phyloP scores from a whole-genome alignment of 768 basidiomycete species.

The Chalciporus sphaerocephalus region DNA sequence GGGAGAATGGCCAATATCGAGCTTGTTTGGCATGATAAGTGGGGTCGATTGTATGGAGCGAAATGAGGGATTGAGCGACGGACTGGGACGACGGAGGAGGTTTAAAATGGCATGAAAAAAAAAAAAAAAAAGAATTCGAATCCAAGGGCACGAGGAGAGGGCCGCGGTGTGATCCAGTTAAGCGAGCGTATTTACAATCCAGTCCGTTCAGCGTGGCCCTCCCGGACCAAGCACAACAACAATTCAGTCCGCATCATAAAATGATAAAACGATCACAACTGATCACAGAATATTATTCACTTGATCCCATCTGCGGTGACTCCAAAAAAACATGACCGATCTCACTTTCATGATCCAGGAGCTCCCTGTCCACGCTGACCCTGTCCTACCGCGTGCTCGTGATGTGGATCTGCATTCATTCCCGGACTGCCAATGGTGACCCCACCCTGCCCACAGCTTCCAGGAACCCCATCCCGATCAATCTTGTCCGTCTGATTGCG shows the following conservation, averaged over 20 bases:
- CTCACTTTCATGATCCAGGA: neutral
- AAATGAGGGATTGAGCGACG: slow-evolving; percentile 8
- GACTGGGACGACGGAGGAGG: slow-evolving; percentile 25
- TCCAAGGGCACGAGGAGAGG: slow-evolving; percentile 63
- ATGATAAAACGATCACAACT: no score
- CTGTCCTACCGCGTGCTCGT: neutral
- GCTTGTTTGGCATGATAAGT: slow-evolving; percentile 28
- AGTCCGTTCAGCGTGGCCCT: slow-evolving; percentile 26
- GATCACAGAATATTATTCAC: slow-evolving; percentile 5
- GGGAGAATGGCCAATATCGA: slow-evolving; percentile 24
- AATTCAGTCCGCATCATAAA: neutral
- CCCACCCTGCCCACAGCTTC: slow-evolving; percentile 23
- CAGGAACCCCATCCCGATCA: slow-evolving; percentile 27
- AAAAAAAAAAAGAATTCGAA: slow-evolving; percentile 67
- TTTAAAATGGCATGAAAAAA: slow-evolving; percentile 58
- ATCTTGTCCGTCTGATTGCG: slow-evolving; percentile 24
- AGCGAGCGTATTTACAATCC: slow-evolving; percentile 37
- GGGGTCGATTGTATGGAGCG: slow-evolving; percentile 11
- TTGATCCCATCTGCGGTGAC: neutral
- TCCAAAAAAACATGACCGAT: neutral
- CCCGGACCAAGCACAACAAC: slow-evolving; percentile 5
- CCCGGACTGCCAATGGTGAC: slow-evolving; percentile 18
- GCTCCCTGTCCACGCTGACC: neutral
- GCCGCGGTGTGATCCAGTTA: slow-evolving; percentile 38
- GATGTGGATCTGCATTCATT: slow-evolving; percentile 34